phyloP scores from a whole-genome alignment of 345 rosid genomes.

The Nephelium lappaceum region DNA sequence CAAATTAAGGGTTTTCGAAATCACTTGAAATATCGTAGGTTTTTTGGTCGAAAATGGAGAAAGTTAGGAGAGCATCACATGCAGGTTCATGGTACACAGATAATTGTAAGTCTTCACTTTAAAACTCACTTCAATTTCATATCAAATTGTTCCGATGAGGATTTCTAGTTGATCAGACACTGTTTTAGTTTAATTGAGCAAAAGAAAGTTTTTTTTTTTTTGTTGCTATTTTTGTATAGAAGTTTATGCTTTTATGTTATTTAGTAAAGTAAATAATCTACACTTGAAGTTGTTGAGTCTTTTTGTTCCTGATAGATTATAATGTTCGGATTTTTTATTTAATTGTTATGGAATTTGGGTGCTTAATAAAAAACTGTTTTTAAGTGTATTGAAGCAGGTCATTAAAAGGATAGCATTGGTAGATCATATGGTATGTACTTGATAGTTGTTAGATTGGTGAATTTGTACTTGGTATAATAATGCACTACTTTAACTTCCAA shows the following conservation, averaged over 20 bases:
- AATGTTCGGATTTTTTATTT: background rate
- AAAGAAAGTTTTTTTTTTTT: background rate
- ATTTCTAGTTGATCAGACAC: background rate
- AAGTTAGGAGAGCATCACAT: conserved; percentile 63
- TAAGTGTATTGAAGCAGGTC: background rate
- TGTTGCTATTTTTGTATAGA: background rate
- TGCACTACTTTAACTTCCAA: background rate
- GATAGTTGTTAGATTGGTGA: background rate
- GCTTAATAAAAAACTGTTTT: background rate
- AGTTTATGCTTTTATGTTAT: background rate
- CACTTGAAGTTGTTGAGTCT: background rate
- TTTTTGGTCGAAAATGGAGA: conserved; percentile 40
- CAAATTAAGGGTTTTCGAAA: conserved; percentile 12
- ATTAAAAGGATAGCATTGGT: background rate
- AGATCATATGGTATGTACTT: background rate
- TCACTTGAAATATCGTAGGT: background rate
- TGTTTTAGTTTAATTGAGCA: background rate
- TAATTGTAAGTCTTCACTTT: conserved; percentile 54
- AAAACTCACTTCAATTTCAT: background rate
- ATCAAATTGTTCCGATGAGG: background rate
- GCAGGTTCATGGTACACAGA: conserved; percentile 89
- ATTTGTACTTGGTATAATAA: background rate
- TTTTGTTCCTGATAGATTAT: background rate
- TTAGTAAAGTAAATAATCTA: background rate
- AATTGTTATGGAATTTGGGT: background rate